These are phyloP conservation scores for Yarrowia yakushimensis DNA, from an alignment of 805 yeast genomes.

Conservation along the genomic window DNA sequence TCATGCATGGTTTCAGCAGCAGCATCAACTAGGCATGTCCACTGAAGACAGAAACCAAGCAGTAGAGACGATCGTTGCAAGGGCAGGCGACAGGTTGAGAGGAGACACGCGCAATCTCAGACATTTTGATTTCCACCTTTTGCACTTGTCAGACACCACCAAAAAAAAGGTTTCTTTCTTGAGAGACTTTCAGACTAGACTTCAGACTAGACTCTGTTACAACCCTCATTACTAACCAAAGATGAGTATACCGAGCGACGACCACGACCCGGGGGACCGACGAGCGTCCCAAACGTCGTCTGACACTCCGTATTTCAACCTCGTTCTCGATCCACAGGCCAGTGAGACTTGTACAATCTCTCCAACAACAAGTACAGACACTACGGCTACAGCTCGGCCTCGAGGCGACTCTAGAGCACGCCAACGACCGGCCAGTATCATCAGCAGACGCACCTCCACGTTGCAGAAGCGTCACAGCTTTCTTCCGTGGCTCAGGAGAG, in stretches of 20 bases:
- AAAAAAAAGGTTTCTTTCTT: too few species aligned
- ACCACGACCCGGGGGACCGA: not conserved
- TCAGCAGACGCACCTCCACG: not conserved
- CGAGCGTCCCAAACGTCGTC: not conserved
- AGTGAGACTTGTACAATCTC: not conserved
- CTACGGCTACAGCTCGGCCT: not conserved
- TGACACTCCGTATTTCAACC: not conserved
- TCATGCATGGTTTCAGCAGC: too few species aligned
- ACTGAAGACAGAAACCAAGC: too few species aligned
- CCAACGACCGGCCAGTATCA: constrained; percentile 6
- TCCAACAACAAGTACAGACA: not conserved
- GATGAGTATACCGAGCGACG: constrained; percentile 5
- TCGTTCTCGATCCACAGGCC: not conserved
- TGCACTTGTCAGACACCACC: too few species aligned
- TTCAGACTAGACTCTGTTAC: not conserved
- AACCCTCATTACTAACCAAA: not conserved
- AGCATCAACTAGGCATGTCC: too few species aligned
- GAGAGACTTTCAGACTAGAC: not conserved
- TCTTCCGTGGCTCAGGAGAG: constrained; percentile 10
- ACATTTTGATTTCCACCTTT: too few species aligned
- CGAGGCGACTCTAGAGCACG: not conserved
- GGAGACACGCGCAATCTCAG: too few species aligned
- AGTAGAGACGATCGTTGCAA: too few species aligned
- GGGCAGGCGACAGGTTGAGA: too few species aligned
- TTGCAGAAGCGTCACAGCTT: constrained; percentile 11